These are phyloP conservation scores for Draba incana DNA, from an alignment of 345 rosid genomes.

Conservation along the genomic window DNA sequence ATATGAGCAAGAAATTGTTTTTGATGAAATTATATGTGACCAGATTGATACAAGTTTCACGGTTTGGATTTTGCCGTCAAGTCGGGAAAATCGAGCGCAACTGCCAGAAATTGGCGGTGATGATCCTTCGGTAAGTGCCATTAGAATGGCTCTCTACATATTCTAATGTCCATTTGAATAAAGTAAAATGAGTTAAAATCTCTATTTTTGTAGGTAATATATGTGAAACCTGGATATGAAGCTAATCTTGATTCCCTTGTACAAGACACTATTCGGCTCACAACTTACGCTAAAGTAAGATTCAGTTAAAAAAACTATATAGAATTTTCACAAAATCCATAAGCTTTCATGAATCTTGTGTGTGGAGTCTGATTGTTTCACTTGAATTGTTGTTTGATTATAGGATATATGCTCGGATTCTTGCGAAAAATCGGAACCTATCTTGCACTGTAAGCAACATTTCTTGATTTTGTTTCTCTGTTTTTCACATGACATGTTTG, in stretches of 20 bases:
- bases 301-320: background rate
- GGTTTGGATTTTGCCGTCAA: slow-evolving; percentile 77
- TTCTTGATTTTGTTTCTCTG: background rate
- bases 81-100: slow-evolving; percentile 40
- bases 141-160: background rate
- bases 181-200: background rate
- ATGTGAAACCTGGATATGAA: slow-evolving; percentile 78
- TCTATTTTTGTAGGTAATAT: slow-evolving; percentile 63
- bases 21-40: slow-evolving; percentile 14
- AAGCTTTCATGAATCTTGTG: slow-evolving; percentile 4
- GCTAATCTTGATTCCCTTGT: slow-evolving; percentile 79
- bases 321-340: background rate
- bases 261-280: slow-evolving; percentile 72
- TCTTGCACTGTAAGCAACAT: slow-evolving; percentile 54
- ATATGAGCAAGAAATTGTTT: slow-evolving; percentile 5
- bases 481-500: slow-evolving; percentile 7
- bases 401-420: slow-evolving; percentile 81
- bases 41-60: slow-evolving; percentile 77
- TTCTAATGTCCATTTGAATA: background rate
- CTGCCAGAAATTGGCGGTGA: slow-evolving; percentile 76
- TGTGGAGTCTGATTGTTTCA: background rate
- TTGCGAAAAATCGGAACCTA: slow-evolving; percentile 69
- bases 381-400: background rate
- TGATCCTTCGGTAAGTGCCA: slow-evolving; percentile 72
- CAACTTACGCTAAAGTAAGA: slow-evolving; percentile 52